Percentiles rank a stretch among this genome's conserved stretches.
Evolutionary conservation across 805 yeast species (phyloP).

Genomic region (Barnettozyma californica): DNA sequence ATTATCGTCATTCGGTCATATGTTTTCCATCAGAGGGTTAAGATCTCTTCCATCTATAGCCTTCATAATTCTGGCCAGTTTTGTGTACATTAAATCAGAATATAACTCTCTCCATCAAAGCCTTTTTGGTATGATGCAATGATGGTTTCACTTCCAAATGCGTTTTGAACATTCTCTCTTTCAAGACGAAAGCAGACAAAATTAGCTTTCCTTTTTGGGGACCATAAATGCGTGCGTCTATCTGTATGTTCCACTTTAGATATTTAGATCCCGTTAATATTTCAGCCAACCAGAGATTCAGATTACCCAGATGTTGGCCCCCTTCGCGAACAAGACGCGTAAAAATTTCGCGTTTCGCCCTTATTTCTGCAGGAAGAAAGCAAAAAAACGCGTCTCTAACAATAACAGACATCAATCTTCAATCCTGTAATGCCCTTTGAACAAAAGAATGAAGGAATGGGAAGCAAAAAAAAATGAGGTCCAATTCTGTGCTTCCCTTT

Average conservation of each 20-base stretch:
- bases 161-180: not conserved
- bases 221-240: not conserved
- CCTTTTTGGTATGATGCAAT: no score
- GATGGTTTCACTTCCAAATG: no score
- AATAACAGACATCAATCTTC: not conserved
- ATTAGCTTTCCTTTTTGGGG: not conserved
- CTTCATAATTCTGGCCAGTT: no score
- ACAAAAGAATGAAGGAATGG: not conserved
- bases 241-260: not conserved
- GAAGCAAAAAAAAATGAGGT: not conserved
- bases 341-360: not conserved
- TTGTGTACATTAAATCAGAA: no score
- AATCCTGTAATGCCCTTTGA: not conserved
- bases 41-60: no score
- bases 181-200: not conserved
- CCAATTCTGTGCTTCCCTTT: not conserved
- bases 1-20: no score
- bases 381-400: not conserved
- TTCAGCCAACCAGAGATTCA: not conserved
- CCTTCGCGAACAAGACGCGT: constrained; percentile 1
- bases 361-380: not conserved
- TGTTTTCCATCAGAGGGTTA: no score
- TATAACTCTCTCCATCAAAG: no score
- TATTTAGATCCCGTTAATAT: not conserved
- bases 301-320: not conserved